Base-by-base conservation (phyloP, 2,329 filamentous ascomycete genomes). In the Aspergillus pseudotamarii region DNA sequence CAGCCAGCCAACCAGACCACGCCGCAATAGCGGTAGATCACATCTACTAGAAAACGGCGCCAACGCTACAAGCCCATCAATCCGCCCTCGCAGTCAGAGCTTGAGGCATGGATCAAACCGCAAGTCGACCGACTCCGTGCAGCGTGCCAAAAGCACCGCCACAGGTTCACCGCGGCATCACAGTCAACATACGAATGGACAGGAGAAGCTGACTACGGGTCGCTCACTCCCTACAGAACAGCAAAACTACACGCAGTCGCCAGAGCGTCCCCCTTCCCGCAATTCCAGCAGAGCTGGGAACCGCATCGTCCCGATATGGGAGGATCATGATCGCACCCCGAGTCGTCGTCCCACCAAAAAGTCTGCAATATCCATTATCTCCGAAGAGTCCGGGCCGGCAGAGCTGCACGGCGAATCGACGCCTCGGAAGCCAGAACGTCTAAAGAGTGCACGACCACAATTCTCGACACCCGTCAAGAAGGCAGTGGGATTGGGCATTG, bases 221-320 rank as follows among this genome's bases (percentile, higher is more conserved):
- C 11, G 8, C 6, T 30, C 12, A 11, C 23, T 12, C 36, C 11
- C n/a, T 38, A 23, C 51, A 28, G 43, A 60, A 23, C 48, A 58
- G n/a, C 58, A 57, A 23, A 26, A 4, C 6, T 11, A 26, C 30
- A 21, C 21, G 4, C 34, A 26, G 16, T 8, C 51, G 9, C 4
- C n/a, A 6, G 51, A 38, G 4, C 58, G 32, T 60, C 62, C 32
- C 32, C 58, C 68, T 21, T 50, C 66, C 0, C 65, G 64, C 21
- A 57, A 62, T 5, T 28, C 53, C 23, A 65, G 60, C 28, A 65
- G 64, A 6, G 56, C 58, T 19, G 63, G 63, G 12, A 69, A 66
- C 14, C 70, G 69, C 23, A 69, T 70, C 11, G 71, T 78, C 10
- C 76, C 74, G 0, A 80, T 81, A 55, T 81, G 77, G 73, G 79